phyloP scores from a whole-genome alignment of 148 eudicot species.

The Rhododendron henanense region DNA sequence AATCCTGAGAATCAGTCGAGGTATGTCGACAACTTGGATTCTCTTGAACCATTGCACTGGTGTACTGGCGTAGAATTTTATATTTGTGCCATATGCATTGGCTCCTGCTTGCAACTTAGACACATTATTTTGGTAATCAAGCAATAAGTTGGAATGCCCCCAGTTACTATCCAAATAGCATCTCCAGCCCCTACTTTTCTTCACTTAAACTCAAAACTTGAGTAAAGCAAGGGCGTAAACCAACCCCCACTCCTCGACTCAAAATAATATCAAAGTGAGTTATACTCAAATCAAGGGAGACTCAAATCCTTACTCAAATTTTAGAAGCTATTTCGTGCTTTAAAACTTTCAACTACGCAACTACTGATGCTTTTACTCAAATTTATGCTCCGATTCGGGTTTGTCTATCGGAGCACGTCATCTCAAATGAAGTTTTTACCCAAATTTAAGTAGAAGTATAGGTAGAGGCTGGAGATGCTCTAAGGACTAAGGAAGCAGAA shows the following conservation, averaged over 20 bases:
- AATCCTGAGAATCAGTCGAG: background rate
- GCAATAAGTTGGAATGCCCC: background rate
- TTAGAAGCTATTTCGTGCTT: background rate
- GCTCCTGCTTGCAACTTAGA: background rate
- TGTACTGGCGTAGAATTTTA: background rate
- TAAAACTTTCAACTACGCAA: background rate
- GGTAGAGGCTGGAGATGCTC: background rate
- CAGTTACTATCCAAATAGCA: background rate
- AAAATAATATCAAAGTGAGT: too few relatives aligned
- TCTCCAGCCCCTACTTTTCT: background rate
- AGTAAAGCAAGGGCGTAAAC: background rate
- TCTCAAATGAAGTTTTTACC: background rate
- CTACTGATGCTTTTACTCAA: background rate
- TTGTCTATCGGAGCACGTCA: background rate
- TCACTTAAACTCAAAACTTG: background rate
- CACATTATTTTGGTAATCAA: background rate
- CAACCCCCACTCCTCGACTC: too few relatives aligned
- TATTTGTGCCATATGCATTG: background rate
- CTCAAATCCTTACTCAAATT: background rate
- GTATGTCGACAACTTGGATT: background rate
- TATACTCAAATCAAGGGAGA: too few relatives aligned
- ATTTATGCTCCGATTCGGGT: background rate
- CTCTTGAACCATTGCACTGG: background rate
- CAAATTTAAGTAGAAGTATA: background rate
- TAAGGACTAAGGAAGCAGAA: background rate